These are phyloP conservation scores for Paecilomyces niveus DNA, from an alignment of 2,329 filamentous ascomycete species.

Conservation along the genomic window DNA sequence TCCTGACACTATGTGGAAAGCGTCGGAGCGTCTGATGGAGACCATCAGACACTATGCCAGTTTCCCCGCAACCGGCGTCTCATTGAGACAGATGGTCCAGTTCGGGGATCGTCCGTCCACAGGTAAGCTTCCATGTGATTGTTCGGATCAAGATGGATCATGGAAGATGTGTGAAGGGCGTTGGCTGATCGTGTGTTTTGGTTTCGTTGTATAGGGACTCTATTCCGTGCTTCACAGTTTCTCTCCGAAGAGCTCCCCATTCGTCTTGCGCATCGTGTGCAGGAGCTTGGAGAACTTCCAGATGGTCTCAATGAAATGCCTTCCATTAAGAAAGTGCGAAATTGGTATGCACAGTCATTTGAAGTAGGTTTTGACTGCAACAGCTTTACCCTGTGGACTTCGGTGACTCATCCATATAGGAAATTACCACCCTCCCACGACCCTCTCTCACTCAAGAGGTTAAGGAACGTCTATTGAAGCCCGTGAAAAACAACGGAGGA, in stretches of 20 bases:
- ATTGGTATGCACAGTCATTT: slow-evolving; percentile 99
- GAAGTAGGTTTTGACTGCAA: slow-evolving; percentile 58
- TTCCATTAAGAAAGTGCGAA: slow-evolving; percentile 86
- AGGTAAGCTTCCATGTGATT: slow-evolving; percentile 47
- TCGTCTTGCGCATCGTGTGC: slow-evolving; percentile 88
- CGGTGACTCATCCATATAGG: slow-evolving; percentile 39
- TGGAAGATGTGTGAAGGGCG: background rate
- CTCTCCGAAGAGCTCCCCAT: slow-evolving; percentile 97
- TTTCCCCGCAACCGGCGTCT: slow-evolving; percentile 94
- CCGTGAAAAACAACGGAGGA: slow-evolving; percentile 46
- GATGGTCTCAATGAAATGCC: slow-evolving; percentile 98
- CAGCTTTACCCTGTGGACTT: slow-evolving; percentile 2
- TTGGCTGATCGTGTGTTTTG: background rate
- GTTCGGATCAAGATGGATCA: background rate
- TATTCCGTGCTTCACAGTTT: slow-evolving; percentile 97
- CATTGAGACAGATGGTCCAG: slow-evolving; percentile 97
- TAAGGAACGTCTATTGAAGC: slow-evolving; percentile 64
- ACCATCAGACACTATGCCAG: slow-evolving; percentile 96
- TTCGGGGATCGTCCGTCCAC: slow-evolving; percentile 91
- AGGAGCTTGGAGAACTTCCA: slow-evolving; percentile 84
- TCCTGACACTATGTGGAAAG: slow-evolving; percentile 71
- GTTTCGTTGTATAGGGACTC: slow-evolving; percentile 57
- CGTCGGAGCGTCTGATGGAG: slow-evolving; percentile 83
- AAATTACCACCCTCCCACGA: slow-evolving; percentile 80
- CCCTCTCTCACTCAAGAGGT: slow-evolving; percentile 70